Base-by-base conservation (phyloP, 2,329 filamentous ascomycete species). In the Ophiostoma angusticollis region DNA sequence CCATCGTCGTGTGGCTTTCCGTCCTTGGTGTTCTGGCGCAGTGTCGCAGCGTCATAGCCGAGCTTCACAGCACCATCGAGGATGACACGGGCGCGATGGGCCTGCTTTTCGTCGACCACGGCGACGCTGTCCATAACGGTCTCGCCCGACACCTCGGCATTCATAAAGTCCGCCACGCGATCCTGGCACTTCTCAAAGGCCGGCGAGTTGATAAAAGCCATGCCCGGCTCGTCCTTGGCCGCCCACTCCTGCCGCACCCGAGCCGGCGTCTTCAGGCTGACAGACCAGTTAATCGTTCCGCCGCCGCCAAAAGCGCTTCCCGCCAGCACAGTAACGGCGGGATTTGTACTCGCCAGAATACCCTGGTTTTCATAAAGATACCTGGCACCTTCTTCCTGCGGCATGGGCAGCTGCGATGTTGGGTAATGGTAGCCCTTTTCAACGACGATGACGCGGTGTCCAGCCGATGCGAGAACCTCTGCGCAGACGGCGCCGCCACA, bases 271-370 rank as follows among this genome's bases (percentile, higher is more conserved):
- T 69, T 65, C 37, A 78, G 60, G 36, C 63, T 63, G 8, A 73
- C 72, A 51, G 69, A 81, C 86, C 86, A 95, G 58, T 95, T 95
- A 50, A 94, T 60, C 0, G 84, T 85, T 6, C 86, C 86, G 40
- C 87, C 87, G 30, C 87, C 87, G 22, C 87, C 87, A 74, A 81
- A 93, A 23, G 73, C 73, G 40, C 74, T 72, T 2, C 83, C 87
- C 0, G 80, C 73, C 3, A 83, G 55, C 11, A 89, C 57, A 13
- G 62, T 70, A 23, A 79, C 63, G 6, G 70, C 68, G 9, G 63
- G 62, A 51, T 81, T 70, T 44, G 80, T 64, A 45, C 66, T 64
- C 48, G 67, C 51, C 5, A 70, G 50, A 14, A 73, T 56, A 7
- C 80, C 81, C 17, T 71, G 71, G 44, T 74, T 75, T 49, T 86